Evolutionary conservation across 2,329 filamentous ascomycete genomes (phyloP), one percentile per base, ranked within the genome.

Genomic region (Didymella segeticola): DNA sequence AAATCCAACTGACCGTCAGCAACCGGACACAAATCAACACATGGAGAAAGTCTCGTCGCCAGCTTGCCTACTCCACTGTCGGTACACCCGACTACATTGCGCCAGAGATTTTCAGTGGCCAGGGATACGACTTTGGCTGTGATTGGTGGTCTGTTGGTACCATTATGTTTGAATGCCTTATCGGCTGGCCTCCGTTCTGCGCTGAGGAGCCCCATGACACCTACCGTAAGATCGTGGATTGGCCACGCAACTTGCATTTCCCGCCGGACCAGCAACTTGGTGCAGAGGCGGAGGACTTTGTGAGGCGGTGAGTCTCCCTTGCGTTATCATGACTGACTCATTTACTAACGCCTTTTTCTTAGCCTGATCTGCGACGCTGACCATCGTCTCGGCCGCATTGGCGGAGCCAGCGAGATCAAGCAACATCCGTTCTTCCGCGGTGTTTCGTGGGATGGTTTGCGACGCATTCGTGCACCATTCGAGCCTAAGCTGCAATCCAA

Each of bases 91-190:
- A 99, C 76, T 99, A 99, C 75, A 99, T 99, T 72, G 95, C 95
- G 1, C 95, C 95, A 2, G 95, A 99, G 75, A 98, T 99, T 67
- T 98, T 99, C 77, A 96, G 91, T 39, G 93, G 93, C 15, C 90
- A 96, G 69, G 95, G 95, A 42, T 99, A 99, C 79, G 91, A 91
- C 53, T 96, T 93, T 70, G 89, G 96, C 73, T 99, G 95, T 75
- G 95, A 99, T 81, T 99, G 95, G 95, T 99, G 95, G 95, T 96
- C 91, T 19, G 84, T 99, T 43, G 95, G 95, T 47, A 97, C 95
- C 37, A 99, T 99, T 78, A 98, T 99, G 95, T 99, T 98, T 69
- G 95, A 99, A 78, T 99, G 95, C 76, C 83, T 99, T 64, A 92
- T 99, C 57, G 95, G 95, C 68, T 99, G 95, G 95, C 95, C 95